Evolutionary conservation across 1,284 basidiomycete genomes (phyloP).

Genomic region (Sanghuangporus weigelae): DNA sequence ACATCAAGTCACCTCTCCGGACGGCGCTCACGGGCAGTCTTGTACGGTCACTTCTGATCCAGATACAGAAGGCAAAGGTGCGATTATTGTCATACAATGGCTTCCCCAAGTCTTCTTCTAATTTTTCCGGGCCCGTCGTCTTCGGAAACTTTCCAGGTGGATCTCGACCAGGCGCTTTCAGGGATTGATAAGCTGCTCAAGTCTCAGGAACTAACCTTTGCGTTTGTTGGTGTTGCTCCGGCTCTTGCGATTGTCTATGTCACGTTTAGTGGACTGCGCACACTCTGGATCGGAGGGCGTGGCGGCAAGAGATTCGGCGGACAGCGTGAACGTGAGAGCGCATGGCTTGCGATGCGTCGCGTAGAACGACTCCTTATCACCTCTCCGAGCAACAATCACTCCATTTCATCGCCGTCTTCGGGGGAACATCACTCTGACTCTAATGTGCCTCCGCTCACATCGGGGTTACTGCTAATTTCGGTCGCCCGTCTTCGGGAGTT

Average conservation of each 20-base stretch:
- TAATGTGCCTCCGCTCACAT: constrained; percentile 47
- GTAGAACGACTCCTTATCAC: constrained; percentile 58
- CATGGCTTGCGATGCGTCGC: constrained; percentile 64
- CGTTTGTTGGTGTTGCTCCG: constrained; percentile 94
- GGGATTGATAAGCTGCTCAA: constrained; percentile 91
- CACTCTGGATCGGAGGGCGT: constrained; percentile 43
- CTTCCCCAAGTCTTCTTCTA: neutral
- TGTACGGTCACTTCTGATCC: constrained; percentile 84
- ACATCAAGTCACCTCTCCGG: constrained; percentile 82
- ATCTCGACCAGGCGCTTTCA: constrained; percentile 82
- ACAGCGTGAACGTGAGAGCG: constrained; percentile 37
- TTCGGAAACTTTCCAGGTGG: constrained; percentile 52
- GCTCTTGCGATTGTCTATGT: constrained; percentile 80
- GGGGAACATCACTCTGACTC: neutral
- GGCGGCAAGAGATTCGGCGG: constrained; percentile 52
- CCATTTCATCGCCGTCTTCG: constrained; percentile 25
- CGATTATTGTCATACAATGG: constrained; percentile 18
- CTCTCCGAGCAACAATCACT: constrained; percentile 32
- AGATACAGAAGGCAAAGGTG: constrained; percentile 96
- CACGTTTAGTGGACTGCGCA: constrained; percentile 46
- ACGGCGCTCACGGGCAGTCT: constrained; percentile 81
- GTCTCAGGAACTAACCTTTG: constrained; percentile 95
- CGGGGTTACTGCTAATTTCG: constrained; percentile 72
- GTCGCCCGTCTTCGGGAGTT: constrained; percentile 63
- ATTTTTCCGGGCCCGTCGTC: neutral